Percentiles rank a stretch among this genome's conserved stretches.
Evolutionary conservation across 1,139 yeast genomes (phyloP).

Genomic region (Debaryomyces sp.): DNA sequence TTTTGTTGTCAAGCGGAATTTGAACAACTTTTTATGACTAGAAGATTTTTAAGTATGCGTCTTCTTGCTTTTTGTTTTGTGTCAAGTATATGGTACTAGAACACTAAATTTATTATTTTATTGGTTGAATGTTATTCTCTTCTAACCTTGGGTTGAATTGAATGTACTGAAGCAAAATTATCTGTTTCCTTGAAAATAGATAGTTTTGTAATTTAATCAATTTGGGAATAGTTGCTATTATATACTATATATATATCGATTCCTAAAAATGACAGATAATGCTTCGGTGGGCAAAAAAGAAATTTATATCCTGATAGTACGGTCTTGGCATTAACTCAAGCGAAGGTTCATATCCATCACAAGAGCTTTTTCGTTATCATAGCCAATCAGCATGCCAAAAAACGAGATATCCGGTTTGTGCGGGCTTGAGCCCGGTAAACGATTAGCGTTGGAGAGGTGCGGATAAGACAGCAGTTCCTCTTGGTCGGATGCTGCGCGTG

Average conservation of each 20-base stretch:
- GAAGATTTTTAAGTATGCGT: slow-evolving; percentile 1
- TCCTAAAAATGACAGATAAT: slow-evolving; percentile 4
- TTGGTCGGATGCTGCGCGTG: slow-evolving; percentile 1
- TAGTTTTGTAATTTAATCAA: background rate
- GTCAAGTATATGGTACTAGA: background rate
- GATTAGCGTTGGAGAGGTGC: slow-evolving; percentile 6
- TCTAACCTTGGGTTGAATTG: background rate
- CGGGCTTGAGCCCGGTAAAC: slow-evolving; percentile 4
- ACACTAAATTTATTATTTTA: background rate
- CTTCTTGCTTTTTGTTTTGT: background rate
- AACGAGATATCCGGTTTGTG: background rate
- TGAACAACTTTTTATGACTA: background rate
- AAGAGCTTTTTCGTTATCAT: background rate
- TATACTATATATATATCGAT: background rate
- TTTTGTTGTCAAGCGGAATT: background rate
- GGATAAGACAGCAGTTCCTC: background rate
- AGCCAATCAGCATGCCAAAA: background rate
- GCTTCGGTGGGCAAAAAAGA: slow-evolving; percentile 2
- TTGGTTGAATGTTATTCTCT: slow-evolving; percentile 1
- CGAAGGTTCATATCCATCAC: slow-evolving; percentile 3
- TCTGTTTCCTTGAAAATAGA: slow-evolving; percentile 1
- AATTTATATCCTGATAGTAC: slow-evolving; percentile 1
- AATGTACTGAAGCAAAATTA: slow-evolving; percentile 2
- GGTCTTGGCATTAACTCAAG: background rate
- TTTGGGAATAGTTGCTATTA: slow-evolving; percentile 2